Base-by-base conservation (phyloP, 2,329 filamentous ascomycete species). In the Fusarium secorum region DNA sequence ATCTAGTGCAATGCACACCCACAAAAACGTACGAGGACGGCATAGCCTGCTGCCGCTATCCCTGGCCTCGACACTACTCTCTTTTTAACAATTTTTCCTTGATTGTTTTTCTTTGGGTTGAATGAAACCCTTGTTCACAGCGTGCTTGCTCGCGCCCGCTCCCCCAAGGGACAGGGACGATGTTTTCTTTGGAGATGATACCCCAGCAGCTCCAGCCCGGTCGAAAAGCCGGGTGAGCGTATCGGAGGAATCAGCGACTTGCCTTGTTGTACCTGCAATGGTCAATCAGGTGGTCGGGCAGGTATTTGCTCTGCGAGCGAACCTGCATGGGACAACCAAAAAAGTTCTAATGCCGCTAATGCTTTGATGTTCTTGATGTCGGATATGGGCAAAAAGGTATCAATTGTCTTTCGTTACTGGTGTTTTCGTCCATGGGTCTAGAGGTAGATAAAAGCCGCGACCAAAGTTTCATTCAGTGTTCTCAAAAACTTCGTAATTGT, bases 1-100 rank as follows among this genome's bases (percentile, higher is more conserved):
- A 80, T 86, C 64, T 86, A 78, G 82, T 68, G 60, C 68, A 54
- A 48, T 52, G 61, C 58, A 65, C 62, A 65, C 60, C 48, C 36
- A 36, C 59, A 68, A 75, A 82, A 78, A 85, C 83, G 83, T 79
- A 77, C 77, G 81, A 82, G 83, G 83, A 85, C 82, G 83, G 83
- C 80, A 79, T 83, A 79, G 77, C 76, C 73, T 60, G 52, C 61
- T 70, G 65, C 64, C 73, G 76, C 78, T 79, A 81, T 81, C 82
- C 83, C 83, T 84, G 82, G 81, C 82, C 83, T 83, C 78, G 74
- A 68, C 70, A 72, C 45, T 63, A 71, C 71, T 44, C 64, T 72
- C 46, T 55, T 70, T 69, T 71, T 45, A 55, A 60, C 48, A 49
- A 30, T n/a, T 68, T 51, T 71, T 75, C 59, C 60, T 73, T 68